Conservation (phyloP, 75 land plant genomes). For the Isoetes taiwanensis region DNA sequence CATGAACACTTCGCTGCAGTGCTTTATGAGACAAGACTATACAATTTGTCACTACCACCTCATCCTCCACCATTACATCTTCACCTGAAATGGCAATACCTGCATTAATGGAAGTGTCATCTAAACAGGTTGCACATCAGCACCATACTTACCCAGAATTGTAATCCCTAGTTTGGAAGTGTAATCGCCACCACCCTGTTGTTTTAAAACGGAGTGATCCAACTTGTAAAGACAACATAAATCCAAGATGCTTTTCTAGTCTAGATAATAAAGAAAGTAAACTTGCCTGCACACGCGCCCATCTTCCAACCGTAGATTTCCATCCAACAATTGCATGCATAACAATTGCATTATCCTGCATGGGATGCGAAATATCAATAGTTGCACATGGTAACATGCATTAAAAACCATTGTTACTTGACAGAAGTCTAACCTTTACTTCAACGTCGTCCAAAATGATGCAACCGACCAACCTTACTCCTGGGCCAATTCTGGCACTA, state of each 20-base stretch:
- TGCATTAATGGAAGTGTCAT: no score
- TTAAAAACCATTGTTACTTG: no score
- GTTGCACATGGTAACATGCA: no score
- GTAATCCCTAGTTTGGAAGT: constrained; percentile 78
- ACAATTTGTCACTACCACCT: constrained; percentile 84
- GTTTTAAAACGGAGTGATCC: not conserved
- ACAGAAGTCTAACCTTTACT: constrained; percentile 41
- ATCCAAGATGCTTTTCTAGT: not conserved
- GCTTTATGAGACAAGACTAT: constrained; percentile 85
- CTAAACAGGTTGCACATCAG: no score
- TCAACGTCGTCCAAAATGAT: constrained; percentile 89
- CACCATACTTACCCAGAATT: constrained; percentile 51
- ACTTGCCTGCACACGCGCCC: constrained; percentile 90
- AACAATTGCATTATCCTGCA: constrained; percentile 84
- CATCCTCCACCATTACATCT: constrained; percentile 80
- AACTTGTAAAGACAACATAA: not conserved
- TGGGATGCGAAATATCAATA: not conserved
- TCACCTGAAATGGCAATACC: no score
- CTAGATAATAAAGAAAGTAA: not conserved
- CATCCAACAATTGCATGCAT: constrained; percentile 87
- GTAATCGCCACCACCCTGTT: constrained; percentile 75
- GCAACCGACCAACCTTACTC: constrained; percentile 72
- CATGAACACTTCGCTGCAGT: constrained; percentile 77
- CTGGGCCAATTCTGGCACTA: constrained; percentile 86
- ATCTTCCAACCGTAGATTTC: constrained; percentile 94